These are phyloP conservation scores for Metschnikowia drakensbergensis DNA, from an alignment of 805 yeast genomes.

Conservation along the genomic window DNA sequence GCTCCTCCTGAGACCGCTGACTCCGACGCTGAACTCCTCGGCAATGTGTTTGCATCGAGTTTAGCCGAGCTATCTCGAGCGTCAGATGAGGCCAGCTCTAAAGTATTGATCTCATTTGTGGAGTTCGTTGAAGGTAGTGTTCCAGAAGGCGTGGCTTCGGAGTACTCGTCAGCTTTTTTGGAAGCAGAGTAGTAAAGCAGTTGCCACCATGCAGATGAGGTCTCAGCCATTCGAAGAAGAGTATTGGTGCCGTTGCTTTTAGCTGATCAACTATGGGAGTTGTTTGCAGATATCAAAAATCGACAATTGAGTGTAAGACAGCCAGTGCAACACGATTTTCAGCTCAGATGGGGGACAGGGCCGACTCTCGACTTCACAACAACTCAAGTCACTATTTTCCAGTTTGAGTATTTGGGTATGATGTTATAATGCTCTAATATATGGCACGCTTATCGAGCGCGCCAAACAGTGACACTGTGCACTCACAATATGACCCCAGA, in stretches of 20 bases:
- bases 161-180: neutral
- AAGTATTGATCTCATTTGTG: neutral
- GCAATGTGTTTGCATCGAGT: neutral
- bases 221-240: neutral
- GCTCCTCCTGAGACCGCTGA: neutral
- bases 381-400: neutral
- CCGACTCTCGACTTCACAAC: neutral
- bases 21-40: neutral
- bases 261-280: neutral
- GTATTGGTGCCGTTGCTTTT: neutral
- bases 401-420: neutral
- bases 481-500: constrained; percentile 2
- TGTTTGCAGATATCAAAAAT: neutral
- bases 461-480: constrained; percentile 1
- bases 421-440: neutral
- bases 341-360: neutral
- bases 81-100: neutral
- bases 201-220: constrained; percentile 2
- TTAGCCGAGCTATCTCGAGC: neutral
- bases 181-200: neutral
- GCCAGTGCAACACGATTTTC: neutral
- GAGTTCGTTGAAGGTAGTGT: neutral
- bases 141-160: neutral
- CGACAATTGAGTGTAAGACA: neutral
- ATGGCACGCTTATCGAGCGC: constrained; percentile 2